A percentile compares a stretch with the other conserved stretches of the same genome.
These are phyloP conservation scores for Lodderomyces metapsilosis DNA, from an alignment of 1,139 yeast genomes.

Conservation along the genomic window DNA sequence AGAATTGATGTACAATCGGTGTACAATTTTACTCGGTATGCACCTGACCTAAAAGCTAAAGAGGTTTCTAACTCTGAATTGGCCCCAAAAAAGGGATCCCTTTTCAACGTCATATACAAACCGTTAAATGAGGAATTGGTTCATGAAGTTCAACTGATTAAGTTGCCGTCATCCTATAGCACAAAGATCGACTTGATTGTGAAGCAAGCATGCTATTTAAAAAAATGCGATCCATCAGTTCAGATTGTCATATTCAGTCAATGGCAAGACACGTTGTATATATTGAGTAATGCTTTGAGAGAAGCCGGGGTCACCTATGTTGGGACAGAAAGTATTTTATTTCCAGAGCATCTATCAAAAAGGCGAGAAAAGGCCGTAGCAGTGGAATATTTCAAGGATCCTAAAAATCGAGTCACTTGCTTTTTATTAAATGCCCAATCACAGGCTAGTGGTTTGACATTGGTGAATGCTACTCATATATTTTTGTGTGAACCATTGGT, in stretches of 20 bases:
- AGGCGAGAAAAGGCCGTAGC: conserved; percentile 24
- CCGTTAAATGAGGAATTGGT: conserved; percentile 42
- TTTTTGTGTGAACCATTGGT: conserved; percentile 88
- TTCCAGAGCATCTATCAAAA: conserved; percentile 22
- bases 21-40: conserved; percentile 56
- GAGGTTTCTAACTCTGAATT: conserved; percentile 27
- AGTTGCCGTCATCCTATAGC: conserved; percentile 59
- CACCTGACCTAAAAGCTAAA: conserved; percentile 48
- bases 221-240: conserved; percentile 55
- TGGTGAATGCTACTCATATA: conserved; percentile 89
- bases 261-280: conserved; percentile 72
- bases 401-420: conserved; percentile 64
- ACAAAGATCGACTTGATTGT: conserved; percentile 84
- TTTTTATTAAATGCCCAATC: conserved; percentile 80
- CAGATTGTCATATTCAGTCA: conserved; percentile 88
- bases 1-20: conserved; percentile 43
- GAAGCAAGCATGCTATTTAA: conserved; percentile 65
- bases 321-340: conserved; percentile 39
- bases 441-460: conserved; percentile 85
- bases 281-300: conserved; percentile 66
- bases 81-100: conserved; percentile 18
- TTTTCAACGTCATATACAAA: conserved; percentile 48
- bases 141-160: conserved; percentile 43
- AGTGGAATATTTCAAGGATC: conserved; percentile 64
- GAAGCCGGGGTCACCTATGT: conserved; percentile 55